A percentile compares a stretch with the other conserved stretches of the same genome.
Evolutionary conservation across 1,284 basidiomycete genomes (phyloP).

Genomic region (Apiotrichum laibachii): DNA sequence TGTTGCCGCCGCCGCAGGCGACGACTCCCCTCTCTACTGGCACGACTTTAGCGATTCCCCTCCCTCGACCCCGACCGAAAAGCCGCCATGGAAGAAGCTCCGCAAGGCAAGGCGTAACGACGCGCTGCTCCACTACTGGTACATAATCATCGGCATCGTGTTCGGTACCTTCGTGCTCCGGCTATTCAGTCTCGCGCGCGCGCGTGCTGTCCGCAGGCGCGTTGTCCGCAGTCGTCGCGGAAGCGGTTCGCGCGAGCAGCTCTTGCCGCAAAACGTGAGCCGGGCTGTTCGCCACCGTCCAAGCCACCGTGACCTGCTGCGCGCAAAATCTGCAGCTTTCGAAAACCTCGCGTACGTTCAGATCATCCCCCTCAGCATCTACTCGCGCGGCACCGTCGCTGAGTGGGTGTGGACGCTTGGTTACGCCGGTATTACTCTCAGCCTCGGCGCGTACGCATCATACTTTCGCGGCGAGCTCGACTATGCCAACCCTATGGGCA

Average conservation of each 20-base stretch:
- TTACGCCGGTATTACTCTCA: conserved; percentile 13
- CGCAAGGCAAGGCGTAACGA: not conserved
- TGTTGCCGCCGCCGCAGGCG: no score
- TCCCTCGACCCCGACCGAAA: not conserved
- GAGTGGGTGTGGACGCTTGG: conserved; percentile 17
- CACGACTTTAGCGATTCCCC: no score
- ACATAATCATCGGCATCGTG: conserved; percentile 12
- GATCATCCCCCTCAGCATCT: conserved; percentile 17
- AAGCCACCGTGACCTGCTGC: not conserved
- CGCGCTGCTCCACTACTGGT: conserved; percentile 13
- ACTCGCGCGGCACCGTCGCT: conserved; percentile 3
- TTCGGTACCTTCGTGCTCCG: conserved; percentile 1
- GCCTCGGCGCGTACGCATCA: conserved; percentile 12
- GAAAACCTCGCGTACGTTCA: conserved; percentile 17
- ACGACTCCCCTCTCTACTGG: no score
- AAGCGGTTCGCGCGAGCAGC: not conserved
- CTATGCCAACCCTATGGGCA: conserved; percentile 8
- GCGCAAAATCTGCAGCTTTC: conserved; percentile 3
- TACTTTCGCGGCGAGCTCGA: conserved; percentile 9
- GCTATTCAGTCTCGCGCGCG: not conserved
- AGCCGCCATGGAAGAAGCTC: not conserved
- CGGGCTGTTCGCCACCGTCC: no score
- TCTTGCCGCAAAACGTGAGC: no score
- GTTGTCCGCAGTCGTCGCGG: not conserved
- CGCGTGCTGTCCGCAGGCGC: conserved; percentile 9